Base-by-base conservation (phyloP, 768 basidiomycete genomes). In the Calocybe indica region DNA sequence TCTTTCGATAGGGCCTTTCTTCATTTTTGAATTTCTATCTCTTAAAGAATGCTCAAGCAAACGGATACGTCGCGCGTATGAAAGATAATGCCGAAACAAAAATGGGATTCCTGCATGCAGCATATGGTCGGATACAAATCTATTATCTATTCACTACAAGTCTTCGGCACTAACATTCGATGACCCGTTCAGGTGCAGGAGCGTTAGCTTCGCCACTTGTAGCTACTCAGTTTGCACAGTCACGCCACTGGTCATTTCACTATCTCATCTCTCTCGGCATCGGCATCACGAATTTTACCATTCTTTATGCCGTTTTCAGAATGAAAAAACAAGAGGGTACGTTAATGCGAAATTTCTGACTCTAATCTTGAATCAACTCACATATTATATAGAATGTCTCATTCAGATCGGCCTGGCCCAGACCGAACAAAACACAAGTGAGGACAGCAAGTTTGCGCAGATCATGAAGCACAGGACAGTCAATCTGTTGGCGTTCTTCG, bases 81-180 rank as follows among this genome's bases (percentile, higher is more conserved):
- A 70, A 70, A 51, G 60, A 72, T 11, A 72, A 78, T 40, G 59
- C 78, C 0, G 72, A 77, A 45, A 58, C 62, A 1, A 86, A 84
- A 57, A 84, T 88, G 79, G 77, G 83, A 4, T 42, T 86, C 11
- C 55, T 84, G 13, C 79, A 82, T 55, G 79, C 80, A 4, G 66
- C 73, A 3, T 85, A 83, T 55, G 82, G 82, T 69, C 43, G 29
- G 49, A 36, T 11, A n/a, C 10, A 11, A 1, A 30, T 1, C 5
- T 8, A 11, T 12, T 10, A 41, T 10, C 14, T 40, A 11, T 37
- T 6, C 14, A 14, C 14, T 9, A 40, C 14, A 15, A 29, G 6
- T 5, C 7, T 14, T 15, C 6, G 10, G n/a, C 9, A 3, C 11
- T 34, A 35, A 13, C 35, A 10, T 46, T 36, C 8, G 31, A 41